phyloP scores from a whole-genome alignment of 148 eudicot species.

The Rhododendron griersonianum region DNA sequence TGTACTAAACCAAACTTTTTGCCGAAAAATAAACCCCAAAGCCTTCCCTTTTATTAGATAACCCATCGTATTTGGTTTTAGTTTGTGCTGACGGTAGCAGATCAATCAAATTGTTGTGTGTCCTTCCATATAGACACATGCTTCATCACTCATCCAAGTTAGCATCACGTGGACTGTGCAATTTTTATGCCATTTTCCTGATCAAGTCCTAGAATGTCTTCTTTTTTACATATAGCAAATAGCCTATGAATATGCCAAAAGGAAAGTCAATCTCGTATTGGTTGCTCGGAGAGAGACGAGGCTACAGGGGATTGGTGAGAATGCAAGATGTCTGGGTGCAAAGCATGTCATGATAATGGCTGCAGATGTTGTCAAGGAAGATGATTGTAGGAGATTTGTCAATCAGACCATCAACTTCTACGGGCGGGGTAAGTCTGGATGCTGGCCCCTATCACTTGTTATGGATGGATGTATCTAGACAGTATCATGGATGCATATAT shows the following conservation, averaged over 20 bases:
- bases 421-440: slow-evolving; percentile 54
- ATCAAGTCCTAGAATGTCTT: neutral
- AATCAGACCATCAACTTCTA: slow-evolving; percentile 53
- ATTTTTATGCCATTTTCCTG: neutral
- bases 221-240: slow-evolving; percentile 52
- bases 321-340: slow-evolving; percentile 70
- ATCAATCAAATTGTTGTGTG: neutral
- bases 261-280: slow-evolving; percentile 65
- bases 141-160: neutral
- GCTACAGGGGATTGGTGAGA: slow-evolving; percentile 68
- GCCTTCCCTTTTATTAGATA: neutral
- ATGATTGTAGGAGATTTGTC: slow-evolving; percentile 77
- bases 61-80: neutral
- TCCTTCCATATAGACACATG: neutral
- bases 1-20: neutral
- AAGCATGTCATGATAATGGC: slow-evolving; percentile 75
- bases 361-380: slow-evolving; percentile 95
- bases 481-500: neutral
- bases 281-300: slow-evolving; percentile 74
- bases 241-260: slow-evolving; percentile 85
- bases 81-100: neutral
- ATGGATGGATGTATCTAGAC: neutral
- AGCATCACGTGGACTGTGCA: neutral
- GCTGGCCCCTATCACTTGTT: neutral
- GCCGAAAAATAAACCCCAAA: neutral